These are phyloP conservation scores for slime mould (Dictyostelium discoideum) DNA, from an alignment of 78 protist species.

Conservation along the genomic window dicty_2.7 NC_007090.3:3858001-3858500, in stretches of 20 bases:
- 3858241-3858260: slow-evolving; percentile 88
- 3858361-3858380: slow-evolving; percentile 35
- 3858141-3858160: slow-evolving; percentile 13
- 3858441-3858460: slow-evolving; percentile 11
- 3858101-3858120: slow-evolving; percentile 56
- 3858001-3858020: not conserved
- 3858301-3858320: slow-evolving; percentile 22
- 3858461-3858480: slow-evolving; percentile 2
- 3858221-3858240: slow-evolving; percentile 44
- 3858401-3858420: slow-evolving; percentile 48
- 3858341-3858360: not conserved
- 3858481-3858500: slow-evolving; percentile 40
- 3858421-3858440: slow-evolving; percentile 73
- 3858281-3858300: slow-evolving; percentile 35
- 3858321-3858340: not conserved
- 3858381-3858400: slow-evolving; percentile 71
- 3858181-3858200: slow-evolving; percentile 88
- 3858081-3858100: slow-evolving; percentile 62
- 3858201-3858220: slow-evolving; percentile 80
- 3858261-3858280: slow-evolving; percentile 22
- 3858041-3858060: not conserved
- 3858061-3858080: slow-evolving; percentile 9
- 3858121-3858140: slow-evolving; percentile 56
- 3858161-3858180: slow-evolving; percentile 40
- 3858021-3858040: not conserved